A percentile compares a stretch with the other conserved stretches of the same genome.
Conservation (phyloP, 2,329 filamentous ascomycete genomes). For the Calonectria naviculata region DNA sequence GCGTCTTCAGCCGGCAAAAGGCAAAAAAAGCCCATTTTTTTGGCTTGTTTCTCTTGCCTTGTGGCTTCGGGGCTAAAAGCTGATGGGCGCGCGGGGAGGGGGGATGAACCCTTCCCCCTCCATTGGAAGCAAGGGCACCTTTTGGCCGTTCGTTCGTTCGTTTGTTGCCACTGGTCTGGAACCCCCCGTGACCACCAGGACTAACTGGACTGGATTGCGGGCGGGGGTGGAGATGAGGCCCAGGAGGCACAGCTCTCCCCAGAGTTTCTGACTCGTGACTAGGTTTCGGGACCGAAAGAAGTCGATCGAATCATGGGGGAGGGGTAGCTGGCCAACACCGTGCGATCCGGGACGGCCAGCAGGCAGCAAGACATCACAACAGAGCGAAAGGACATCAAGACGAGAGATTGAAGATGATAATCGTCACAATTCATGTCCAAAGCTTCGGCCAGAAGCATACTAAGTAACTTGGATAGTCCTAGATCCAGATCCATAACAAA, state of each 20-base stretch:
- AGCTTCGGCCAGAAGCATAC: constrained; percentile 7
- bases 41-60: not conserved
- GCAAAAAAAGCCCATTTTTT: not conserved
- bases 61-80: not conserved
- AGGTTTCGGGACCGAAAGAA: not conserved
- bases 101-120: no score
- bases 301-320: not conserved
- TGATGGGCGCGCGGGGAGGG: not conserved
- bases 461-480: constrained; percentile 7
- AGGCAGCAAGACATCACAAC: not conserved
- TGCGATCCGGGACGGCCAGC: not conserved
- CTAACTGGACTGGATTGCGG: not conserved
- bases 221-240: not conserved
- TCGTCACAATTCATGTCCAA: constrained; percentile 10
- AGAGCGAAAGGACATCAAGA: not conserved
- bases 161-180: not conserved
- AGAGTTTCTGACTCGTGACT: constrained; percentile 1
- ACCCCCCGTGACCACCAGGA: not conserved
- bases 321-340: not conserved
- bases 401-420: not conserved
- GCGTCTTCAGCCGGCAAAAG: not conserved
- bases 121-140: no score
- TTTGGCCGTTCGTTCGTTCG: not conserved
- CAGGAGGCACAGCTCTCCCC: constrained; percentile 8
- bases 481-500: not conserved